Base-by-base conservation (phyloP, 2,329 filamentous ascomycete genomes). In the Fusarium sp. region DNA sequence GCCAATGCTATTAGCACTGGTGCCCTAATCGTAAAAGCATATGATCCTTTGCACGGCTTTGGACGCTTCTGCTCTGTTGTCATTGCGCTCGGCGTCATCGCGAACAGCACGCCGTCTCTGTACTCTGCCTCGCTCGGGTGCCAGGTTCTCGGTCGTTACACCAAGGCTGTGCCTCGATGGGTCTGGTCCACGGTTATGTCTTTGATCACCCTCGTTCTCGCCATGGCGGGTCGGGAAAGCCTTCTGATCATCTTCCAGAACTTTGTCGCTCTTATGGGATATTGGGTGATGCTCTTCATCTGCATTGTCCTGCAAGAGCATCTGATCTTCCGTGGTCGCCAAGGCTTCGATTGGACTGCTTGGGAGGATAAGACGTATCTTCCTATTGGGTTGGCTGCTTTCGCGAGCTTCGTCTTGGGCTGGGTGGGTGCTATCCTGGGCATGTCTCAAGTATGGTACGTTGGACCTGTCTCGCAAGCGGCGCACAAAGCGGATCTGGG, bases 111-210 rank as follows among this genome's bases (percentile, higher is more conserved):
- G 0, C 85, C 83, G 1, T 86, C 84, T 4, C 83, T 85, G 70
- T 89, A 89, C 78, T 84, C 84, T 49, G 82, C 87, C 46, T 84
- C 86, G 8, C 79, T 89, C 47, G 87, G 88, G 74, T 85, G 88
- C 74, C 87, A 89, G 73, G 85, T 87, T 71, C 76, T 89, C 5
- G 75, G 87, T 4, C 86, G 87, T 3, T 82, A 81, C 66, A 81
- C 86, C 26, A 81, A 84, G 50, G 78, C 80, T 10, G 79, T 88
- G 3, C 87, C 84, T 3, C 84, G 87, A 12, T 82, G 84, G 70
- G 62, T 85, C 30, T 89, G 86, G 78, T 83, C 85, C 7, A 74
- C 88, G 46, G 75, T 87, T 51, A 80, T 86, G 42, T 84, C 85
- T 3, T 82, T 82, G 12, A 80, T 89, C 54, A 81, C 87, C 59